These are phyloP conservation scores for Yamadazyma diddensiae DNA, from an alignment of 1,139 yeast species.

Conservation along the genomic window DNA sequence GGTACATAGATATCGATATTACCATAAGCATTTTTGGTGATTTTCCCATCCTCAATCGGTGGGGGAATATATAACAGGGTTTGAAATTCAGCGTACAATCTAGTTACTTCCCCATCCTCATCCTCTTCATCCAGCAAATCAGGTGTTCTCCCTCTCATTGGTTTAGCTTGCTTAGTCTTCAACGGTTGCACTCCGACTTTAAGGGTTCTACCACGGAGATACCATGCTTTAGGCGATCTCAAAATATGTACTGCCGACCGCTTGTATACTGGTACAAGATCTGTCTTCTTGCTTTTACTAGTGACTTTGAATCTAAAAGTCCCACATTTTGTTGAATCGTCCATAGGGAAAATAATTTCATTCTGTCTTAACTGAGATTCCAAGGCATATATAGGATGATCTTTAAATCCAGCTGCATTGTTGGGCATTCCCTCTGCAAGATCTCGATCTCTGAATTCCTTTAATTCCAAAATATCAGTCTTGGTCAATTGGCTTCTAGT, in stretches of 20 bases:
- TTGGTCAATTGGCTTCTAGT: slow-evolving; percentile 31
- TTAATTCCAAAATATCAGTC: slow-evolving; percentile 66
- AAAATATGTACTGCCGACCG: slow-evolving; percentile 62
- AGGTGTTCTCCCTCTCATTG: slow-evolving; percentile 11
- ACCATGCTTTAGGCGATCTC: slow-evolving; percentile 84
- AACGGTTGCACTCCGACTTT: slow-evolving; percentile 69
- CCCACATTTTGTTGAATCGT: slow-evolving; percentile 61
- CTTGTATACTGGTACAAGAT: slow-evolving; percentile 56
- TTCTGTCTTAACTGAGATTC: slow-evolving; percentile 70
- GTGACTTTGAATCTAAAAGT: slow-evolving; percentile 44
- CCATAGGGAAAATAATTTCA: slow-evolving; percentile 70
- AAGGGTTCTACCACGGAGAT: slow-evolving; percentile 70
- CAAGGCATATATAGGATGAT: slow-evolving; percentile 84
- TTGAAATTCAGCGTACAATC: slow-evolving; percentile 74
- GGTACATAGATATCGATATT: slow-evolving; percentile 77
- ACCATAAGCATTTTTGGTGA: slow-evolving; percentile 76
- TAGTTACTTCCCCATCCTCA: slow-evolving; percentile 44
- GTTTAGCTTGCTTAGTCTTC: slow-evolving; percentile 31
- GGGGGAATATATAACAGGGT: slow-evolving; percentile 72
- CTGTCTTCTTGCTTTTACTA: slow-evolving; percentile 13
- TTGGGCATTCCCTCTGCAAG: slow-evolving; percentile 85
- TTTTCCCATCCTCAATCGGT: slow-evolving; percentile 57
- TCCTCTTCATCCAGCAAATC: slow-evolving; percentile 23
- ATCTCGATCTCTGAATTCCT: slow-evolving; percentile 66
- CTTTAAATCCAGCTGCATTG: slow-evolving; percentile 74